Base-by-base conservation (phyloP, 768 basidiomycete species). In the Lactifluus pinguis region DNA sequence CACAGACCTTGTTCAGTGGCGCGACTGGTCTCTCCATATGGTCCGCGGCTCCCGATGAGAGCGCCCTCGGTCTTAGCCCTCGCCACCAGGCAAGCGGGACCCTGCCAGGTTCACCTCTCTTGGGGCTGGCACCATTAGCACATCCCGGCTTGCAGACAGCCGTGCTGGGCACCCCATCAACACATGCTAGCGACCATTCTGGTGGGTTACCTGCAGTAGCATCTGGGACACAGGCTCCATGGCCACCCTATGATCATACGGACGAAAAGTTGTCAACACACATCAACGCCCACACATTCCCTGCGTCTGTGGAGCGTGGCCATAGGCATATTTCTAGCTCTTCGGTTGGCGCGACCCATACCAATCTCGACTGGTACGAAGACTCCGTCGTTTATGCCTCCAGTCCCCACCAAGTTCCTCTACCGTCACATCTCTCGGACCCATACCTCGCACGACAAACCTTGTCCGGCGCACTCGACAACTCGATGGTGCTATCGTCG, bases 21-120 rank as follows among this genome's bases (percentile, higher is more conserved):
- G 47, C 62, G 4, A 74, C 76, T 8, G 71, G 72, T 36, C 75
- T 79, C 52, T 87, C 83, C 1, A 89, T 88, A 44, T 88, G 87
- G 87, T 83, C 86, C 4, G 77, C 83, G 14, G 76, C 80, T 1
- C 72, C 74, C 3, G 84, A 83, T 61, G 80, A 82, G 57, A 64
- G 62, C 6, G 59, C 67, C 13, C 54, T 66, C 10, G 49, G 55
- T n/a, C 49, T 62, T 7, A 65, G 64, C 34, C 55, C 60, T 53
- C 65, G 60, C 45, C 60, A 50, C 42, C 49, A 64, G 14, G 47
- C 53, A 41, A 57, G 30, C 14, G 47, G 19, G 4, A 34, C 45
- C 5, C 55, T 58, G 10, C 59, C 57, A 10, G 19, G 54, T 7
- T 58, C 60, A 3, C 53, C 65, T 39, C 42, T 52, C 5, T 45